Base-by-base conservation (phyloP, 2,329 filamentous ascomycete genomes). In the Rhexocercosporidium sp. region DNA sequence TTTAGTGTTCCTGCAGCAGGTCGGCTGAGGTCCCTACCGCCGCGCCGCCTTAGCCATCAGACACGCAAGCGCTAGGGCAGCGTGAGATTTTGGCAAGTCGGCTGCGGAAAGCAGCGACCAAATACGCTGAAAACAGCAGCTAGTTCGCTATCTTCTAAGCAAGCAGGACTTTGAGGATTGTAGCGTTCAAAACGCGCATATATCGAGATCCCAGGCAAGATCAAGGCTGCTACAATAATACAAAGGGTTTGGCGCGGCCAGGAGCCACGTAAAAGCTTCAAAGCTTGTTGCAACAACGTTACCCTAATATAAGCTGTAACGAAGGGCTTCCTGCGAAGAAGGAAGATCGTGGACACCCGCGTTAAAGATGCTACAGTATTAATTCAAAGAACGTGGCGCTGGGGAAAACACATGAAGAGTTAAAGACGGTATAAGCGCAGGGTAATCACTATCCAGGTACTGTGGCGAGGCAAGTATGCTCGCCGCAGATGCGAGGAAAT, bases 231-330 rank as follows among this genome's bases (percentile, higher is more conserved):
- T 54, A 97, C 93, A 22, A 95, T 92, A n/a, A 98, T 99, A 72
- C 96, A 99, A 82, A 88, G 94, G 76, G 89, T 97, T 65, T 99
- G 96, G 95, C 90, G 92, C 77, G 96, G 96, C 65, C 89, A 94
- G 74, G 97, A 94, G 81, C 92, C 97, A 77, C 89, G 93, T 74
- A 96, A 92, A 81, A 83, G 83, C 66, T 99, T 93, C 83, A 82
- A 90, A 77, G 82, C 85, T 70, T 92, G 97, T 77, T 90, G 94
- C 74, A 90, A 89, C 79, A 92, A 97, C 77, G 85, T 98, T 77
- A 89, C 98, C 75, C 84, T 92, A 73, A 94, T 96, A 77, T 92
- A 98, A 83, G 93, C 96, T 66, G 85, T 91, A 74, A 92, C 94
- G 70, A 97, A 97, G 84, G 96, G 96, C 75, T 97, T 92, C 81